phyloP scores from a whole-genome alignment of 306 rosid genomes.

The Vachellia pachyceras region DNA sequence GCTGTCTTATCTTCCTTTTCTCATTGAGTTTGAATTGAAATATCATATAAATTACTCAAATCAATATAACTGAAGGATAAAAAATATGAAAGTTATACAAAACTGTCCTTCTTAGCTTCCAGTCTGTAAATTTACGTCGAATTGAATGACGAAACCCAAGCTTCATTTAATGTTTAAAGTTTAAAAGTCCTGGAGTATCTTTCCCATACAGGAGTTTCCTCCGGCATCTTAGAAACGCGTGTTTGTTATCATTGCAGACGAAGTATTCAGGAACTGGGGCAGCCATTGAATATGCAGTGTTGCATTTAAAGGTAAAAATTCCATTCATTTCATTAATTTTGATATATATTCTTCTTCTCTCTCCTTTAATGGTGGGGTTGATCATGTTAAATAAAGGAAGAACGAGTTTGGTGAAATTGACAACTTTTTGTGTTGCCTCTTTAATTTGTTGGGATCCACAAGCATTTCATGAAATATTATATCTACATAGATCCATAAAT shows the following conservation, averaged over 20 bases:
- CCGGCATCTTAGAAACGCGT: constrained; percentile 18
- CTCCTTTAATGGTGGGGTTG: background rate
- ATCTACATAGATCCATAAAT: background rate
- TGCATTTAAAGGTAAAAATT: constrained; percentile 72
- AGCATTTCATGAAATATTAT: too few relatives aligned
- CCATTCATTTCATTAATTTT: background rate
- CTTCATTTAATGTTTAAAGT: background rate
- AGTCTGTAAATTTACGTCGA: too few relatives aligned
- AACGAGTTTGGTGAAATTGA: too few relatives aligned
- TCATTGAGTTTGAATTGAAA: background rate
- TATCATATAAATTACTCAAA: background rate
- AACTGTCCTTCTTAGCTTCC: too few relatives aligned
- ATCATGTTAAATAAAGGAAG: constrained; percentile 6
- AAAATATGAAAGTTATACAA: too few relatives aligned
- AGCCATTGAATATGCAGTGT: constrained; percentile 93
- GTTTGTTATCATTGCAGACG: constrained; percentile 56
- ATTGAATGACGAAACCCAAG: background rate
- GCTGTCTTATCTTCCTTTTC: too few relatives aligned
- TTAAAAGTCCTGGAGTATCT: background rate
- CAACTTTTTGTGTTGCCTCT: too few relatives aligned
- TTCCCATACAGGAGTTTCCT: background rate
- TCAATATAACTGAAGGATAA: background rate
- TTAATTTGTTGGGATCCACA: too few relatives aligned
- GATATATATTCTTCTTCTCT: constrained; percentile 8
- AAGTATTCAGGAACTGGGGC: constrained; percentile 92